Conservation (phyloP, 1,139 yeast species). For the Citeromyces hawaiiensis region DNA sequence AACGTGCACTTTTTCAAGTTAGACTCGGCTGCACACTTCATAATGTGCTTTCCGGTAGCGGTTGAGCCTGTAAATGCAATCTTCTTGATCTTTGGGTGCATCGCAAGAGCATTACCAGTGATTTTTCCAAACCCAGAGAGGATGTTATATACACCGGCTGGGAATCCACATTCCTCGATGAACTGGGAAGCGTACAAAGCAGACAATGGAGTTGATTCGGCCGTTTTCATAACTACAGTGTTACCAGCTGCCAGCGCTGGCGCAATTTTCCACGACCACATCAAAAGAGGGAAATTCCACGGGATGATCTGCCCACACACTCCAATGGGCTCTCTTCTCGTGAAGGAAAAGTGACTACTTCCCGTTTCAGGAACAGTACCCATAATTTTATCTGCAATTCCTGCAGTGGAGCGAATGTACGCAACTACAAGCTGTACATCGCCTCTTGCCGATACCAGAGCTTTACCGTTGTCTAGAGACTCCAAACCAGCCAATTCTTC, state of each 20-base stretch:
- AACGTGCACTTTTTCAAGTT: conserved; percentile 70
- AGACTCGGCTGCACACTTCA: conserved; percentile 58
- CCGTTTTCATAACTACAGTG: conserved; percentile 67
- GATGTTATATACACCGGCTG: conserved; percentile 68
- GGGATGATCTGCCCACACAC: conserved; percentile 79
- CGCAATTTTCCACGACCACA: conserved; percentile 80
- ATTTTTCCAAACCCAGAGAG: conserved; percentile 69
- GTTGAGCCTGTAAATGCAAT: conserved; percentile 84
- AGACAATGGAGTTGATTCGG: conserved; percentile 75
- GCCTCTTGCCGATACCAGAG: conserved; percentile 37
- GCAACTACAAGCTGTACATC: conserved; percentile 47
- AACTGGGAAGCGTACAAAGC: conserved; percentile 54
- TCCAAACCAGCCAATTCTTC: conserved; percentile 60
- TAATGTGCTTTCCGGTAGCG: conserved; percentile 62
- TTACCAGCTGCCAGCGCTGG: conserved; percentile 80
- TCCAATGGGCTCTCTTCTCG: conserved; percentile 56
- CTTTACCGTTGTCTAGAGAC: conserved; percentile 75
- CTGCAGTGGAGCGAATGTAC: conserved; percentile 61
- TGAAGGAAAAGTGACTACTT: conserved; percentile 43
- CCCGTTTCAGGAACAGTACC: conserved; percentile 64
- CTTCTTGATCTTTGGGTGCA: conserved; percentile 59
- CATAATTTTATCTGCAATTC: conserved; percentile 67
- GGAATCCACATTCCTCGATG: conserved; percentile 59
- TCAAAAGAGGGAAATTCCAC: conserved; percentile 79
- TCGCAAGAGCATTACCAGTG: conserved; percentile 62